phyloP scores from a whole-genome alignment of 768 basidiomycete genomes.

The Royoungia palumana region DNA sequence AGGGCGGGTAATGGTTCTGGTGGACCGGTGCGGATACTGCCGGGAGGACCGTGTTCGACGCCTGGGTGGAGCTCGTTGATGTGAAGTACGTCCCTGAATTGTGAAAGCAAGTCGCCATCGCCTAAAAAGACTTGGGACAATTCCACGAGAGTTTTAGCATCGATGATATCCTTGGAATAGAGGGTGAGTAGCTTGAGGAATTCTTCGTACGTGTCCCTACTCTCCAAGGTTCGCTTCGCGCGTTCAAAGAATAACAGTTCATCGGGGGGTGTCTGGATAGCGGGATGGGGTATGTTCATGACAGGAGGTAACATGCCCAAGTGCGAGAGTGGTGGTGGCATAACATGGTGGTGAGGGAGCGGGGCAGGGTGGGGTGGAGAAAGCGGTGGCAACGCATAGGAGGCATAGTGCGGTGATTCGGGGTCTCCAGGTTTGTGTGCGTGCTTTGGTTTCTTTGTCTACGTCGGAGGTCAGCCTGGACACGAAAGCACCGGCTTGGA shows the following conservation, averaged over 20 bases:
- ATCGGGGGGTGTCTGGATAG: constrained; percentile 48
- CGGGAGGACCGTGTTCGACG: constrained; percentile 68
- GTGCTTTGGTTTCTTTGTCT: constrained; percentile 65
- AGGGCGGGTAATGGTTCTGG: constrained; percentile 76
- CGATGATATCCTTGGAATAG: constrained; percentile 90
- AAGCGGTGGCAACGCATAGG: constrained; percentile 43
- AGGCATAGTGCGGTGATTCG: constrained; percentile 43
- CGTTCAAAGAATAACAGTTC: constrained; percentile 94
- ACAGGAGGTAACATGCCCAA: constrained; percentile 24
- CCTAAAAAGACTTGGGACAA: constrained; percentile 79
- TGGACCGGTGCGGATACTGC: constrained; percentile 71
- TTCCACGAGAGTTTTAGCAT: constrained; percentile 76
- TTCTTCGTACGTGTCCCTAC: constrained; percentile 80
- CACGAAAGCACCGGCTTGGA: constrained; percentile 38
- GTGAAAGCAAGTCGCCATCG: constrained; percentile 70
- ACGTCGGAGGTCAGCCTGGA: constrained; percentile 10
- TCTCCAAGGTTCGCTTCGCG: constrained; percentile 77
- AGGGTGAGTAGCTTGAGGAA: constrained; percentile 91
- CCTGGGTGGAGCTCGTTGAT: constrained; percentile 67
- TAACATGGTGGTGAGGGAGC: constrained; percentile 24
- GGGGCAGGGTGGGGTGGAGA: constrained; percentile 30
- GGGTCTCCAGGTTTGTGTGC: constrained; percentile 59
- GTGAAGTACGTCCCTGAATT: constrained; percentile 85
- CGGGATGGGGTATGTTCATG: constrained; percentile 26
- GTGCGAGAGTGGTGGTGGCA: constrained; percentile 30